Evolutionary conservation across 2,329 filamentous ascomycete genomes (phyloP), one percentile per base, ranked within the genome.

Genomic region (Emericellopsis cladophorae): DNA sequence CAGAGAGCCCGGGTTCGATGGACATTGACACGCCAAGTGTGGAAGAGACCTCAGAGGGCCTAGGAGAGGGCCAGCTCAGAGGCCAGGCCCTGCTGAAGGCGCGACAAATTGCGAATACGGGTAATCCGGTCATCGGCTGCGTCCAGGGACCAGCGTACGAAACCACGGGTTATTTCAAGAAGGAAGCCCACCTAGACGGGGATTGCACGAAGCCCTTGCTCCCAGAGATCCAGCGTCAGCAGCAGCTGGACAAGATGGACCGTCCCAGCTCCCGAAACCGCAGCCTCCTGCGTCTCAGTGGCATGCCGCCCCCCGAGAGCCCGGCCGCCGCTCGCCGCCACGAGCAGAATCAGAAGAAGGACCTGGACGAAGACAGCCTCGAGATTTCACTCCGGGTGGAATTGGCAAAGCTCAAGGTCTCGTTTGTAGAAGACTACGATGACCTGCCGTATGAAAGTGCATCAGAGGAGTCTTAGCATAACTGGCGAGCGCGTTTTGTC

Each of bases 101-200:
- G 4, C 50, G 56, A 0, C 62, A 69, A 43, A 56, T 80, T 1
- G 44, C 52, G 1, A 44, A 68, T 0, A 59, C 66, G 40, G 52
- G 56, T 1, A 64, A 74, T 46, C 67, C 60, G 2, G 62, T 63
- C 6, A 55, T 79, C 23, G 76, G 76, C 23, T 71, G 65, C 5
- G 63, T 78, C 2, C 69, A 81, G 49, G 77, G 76, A 1, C 66
- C 68, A 0, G 54, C 57, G 3, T 81, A 81, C 48, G 44, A 56
- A 1, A 47, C 55, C 2, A 66, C 68, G 0, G 58, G 58, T 1
- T 54, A 76, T 2, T 77, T 65, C 49, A 57, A 67, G 4, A 49
- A 44, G 5, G 68, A 76, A 6, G 65, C 65, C 1, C 76, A 80
- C 46, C 47, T 63, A 3, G 50, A 69, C 15, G 52, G 55, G 2